Conservation (phyloP, 805 yeast genomes). For the Pichia kluyveri region DNA sequence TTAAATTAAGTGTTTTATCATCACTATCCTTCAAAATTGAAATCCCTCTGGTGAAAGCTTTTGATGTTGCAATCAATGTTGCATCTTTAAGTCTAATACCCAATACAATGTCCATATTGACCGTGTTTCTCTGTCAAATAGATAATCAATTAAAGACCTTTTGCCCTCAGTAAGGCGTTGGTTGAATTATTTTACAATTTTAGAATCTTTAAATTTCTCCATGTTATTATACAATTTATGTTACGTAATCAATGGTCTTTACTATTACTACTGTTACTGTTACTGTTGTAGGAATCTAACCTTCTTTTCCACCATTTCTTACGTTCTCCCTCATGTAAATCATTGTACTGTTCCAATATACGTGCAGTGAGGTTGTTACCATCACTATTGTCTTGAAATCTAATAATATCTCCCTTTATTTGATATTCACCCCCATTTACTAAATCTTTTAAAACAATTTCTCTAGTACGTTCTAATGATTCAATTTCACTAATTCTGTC, state of each 20-base stretch:
- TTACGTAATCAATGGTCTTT: too few relatives aligned
- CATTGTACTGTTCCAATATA: conserved; percentile 12
- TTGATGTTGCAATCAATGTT: conserved; percentile 88
- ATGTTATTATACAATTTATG: too few relatives aligned
- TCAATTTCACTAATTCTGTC: conserved; percentile 70
- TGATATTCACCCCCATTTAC: conserved; percentile 40
- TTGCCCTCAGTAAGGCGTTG: too few relatives aligned
- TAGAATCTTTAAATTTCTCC: too few relatives aligned
- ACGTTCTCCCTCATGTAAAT: conserved; percentile 24
- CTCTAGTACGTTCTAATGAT: conserved; percentile 69
- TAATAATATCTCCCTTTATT: neutral
- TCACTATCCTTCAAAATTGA: conserved; percentile 71
- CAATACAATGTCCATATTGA: conserved; percentile 74
- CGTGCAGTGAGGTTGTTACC: neutral
- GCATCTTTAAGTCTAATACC: conserved; percentile 78
- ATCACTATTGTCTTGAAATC: neutral
- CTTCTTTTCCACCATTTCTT: conserved; percentile 41
- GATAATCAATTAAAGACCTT: neutral
- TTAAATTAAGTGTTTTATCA: conserved; percentile 69
- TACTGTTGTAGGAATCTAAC: conserved; percentile 23
- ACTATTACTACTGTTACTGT: too few relatives aligned
- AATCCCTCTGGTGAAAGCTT: conserved; percentile 87
- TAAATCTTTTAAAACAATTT: conserved; percentile 63
- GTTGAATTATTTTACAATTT: too few relatives aligned
- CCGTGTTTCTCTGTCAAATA: too few relatives aligned